Base-by-base conservation (phyloP, 495 filamentous ascomycete species). In the Hypoxylon intermedium region DNA sequence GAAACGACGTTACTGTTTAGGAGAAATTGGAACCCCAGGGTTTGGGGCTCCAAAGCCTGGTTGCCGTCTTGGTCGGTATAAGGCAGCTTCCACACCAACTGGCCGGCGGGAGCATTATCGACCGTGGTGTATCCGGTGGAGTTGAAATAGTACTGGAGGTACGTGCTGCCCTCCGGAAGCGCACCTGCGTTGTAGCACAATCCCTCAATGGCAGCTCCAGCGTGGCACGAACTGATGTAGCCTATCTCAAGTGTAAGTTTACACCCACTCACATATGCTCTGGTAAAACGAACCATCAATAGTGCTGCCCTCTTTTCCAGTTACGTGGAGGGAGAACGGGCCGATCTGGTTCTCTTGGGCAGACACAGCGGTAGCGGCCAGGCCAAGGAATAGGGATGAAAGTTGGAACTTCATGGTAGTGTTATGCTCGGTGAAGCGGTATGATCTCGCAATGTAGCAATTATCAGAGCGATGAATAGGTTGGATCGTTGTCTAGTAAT, bases 191-290 rank as follows among this genome's bases (percentile, higher is more conserved):
- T 52, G 50, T 80, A 60, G 68, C 83, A 87, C 31, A 86, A 72
- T 7, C 74, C 77, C 56, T 83, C 77, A 21, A 79, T 81, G 13
- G 77, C 82, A 30, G 83, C 82, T 9, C 84, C 84, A 19, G 79
- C 68, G 58, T 85, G 83, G 71, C 84, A 86, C 24, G 83, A 67
- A 4, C 36, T 36, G 30, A 82, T 75, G 45, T 72, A 75, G 1
- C 69, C 54, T 70, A 70, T 72, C 53, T 76, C 60, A 33, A 74
- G 31, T 6, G 69, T 65, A 7, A 60, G 50, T 46, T 75, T 73
- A 34, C 40, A 74, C 68, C 20, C 9, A 19, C 16, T 37, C 3
- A 19, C 59, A 21, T 24, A 70, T 37, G 23, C 67, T 23, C 12
- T 69, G 50, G 21, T 63, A 9, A 64, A 70, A 77, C 41, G 70